Base-by-base conservation (phyloP, 192 early-diverging fungal genomes). In the Paraglomus occultum region DNA sequence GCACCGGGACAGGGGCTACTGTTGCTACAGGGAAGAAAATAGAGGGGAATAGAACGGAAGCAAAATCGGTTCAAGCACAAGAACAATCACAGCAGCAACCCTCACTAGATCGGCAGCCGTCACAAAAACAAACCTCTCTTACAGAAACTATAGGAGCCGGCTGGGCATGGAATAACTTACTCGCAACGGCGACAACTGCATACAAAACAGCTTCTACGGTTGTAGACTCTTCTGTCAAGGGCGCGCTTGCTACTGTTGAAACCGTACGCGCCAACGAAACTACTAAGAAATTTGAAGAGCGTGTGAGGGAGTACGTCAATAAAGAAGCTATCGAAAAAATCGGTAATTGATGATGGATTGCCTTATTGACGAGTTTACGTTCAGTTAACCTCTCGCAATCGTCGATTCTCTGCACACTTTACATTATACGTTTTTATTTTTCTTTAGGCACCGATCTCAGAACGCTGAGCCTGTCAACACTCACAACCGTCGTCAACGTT, bases 281-380 rank as follows among this genome's bases (percentile, higher is more conserved):
- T 5, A 73, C 79, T 39, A 76, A 75, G 47, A 80, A 75, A 39
- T 58, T 84, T 1, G 85, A 86, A 66, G 79, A 80, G 50, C 79
- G 76, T 47, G 79, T 86, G 12, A 83, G 84, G 59, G 74, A 76
- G 11, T 74, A 82, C 45, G 83, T 86, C 0, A 86, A 80, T 61
- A 82, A 80, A 9, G 85, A 86, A 51, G 81, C 79, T 64, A 84
- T 86, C 76, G 81, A 79, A 50, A 86, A 86, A 67, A 74, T 86
- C 67, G 79, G 83, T 84, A 77, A 42, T 12, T 40, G 2, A 17
- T 31, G 31, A 31, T 31, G 14, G 23, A 67, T 38, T 8, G 51
- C 42, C 20, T 6, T n/a, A 23, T 51, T 22, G 9, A 50, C 38
- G 42, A 22, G 40, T 42, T 62, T 44, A 57, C 1, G 18, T 60